These are phyloP conservation scores for Pelargonium myrrhifolium DNA, from an alignment of 441 rosid species.

Conservation along the genomic window DNA sequence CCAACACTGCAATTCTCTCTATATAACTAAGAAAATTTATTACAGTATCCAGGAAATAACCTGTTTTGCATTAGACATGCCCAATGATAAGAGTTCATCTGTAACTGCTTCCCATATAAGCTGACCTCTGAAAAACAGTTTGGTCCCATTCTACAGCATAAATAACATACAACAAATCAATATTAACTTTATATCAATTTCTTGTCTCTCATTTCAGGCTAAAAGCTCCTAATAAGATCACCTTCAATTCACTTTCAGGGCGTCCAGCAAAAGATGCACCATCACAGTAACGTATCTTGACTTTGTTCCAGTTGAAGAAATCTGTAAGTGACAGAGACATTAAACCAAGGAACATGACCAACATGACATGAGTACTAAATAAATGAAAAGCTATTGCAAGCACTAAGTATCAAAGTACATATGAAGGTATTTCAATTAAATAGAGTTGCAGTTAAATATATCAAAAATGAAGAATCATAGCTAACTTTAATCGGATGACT, in stretches of 20 bases:
- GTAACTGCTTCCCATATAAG: conserved; percentile 82
- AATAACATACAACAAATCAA: background rate
- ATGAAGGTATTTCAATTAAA: background rate
- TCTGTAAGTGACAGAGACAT: conserved; percentile 27
- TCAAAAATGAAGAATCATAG: background rate
- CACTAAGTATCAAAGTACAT: too few species aligned
- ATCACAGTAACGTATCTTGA: conserved; percentile 75
- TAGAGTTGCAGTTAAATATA: too few species aligned
- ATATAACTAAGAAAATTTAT: background rate
- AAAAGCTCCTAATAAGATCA: conserved; percentile 13
- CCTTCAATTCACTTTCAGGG: conserved; percentile 76
- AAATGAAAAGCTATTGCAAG: too few species aligned
- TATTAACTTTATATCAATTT: background rate
- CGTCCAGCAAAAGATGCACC: conserved; percentile 89
- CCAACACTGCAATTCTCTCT: background rate
- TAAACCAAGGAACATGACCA: background rate
- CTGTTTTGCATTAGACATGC: conserved; percentile 67
- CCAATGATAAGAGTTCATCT: conserved; percentile 63
- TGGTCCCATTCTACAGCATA: conserved; percentile 40
- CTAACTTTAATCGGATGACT: background rate
- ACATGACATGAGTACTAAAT: background rate
- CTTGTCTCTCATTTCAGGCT: background rate
- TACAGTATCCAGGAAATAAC: conserved; percentile 28
- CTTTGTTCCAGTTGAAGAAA: conserved; percentile 83
- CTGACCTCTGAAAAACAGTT: conserved; percentile 78